Conservation (phyloP, 2,329 filamentous ascomycete species). For the Aspergillus sp. region DNA sequence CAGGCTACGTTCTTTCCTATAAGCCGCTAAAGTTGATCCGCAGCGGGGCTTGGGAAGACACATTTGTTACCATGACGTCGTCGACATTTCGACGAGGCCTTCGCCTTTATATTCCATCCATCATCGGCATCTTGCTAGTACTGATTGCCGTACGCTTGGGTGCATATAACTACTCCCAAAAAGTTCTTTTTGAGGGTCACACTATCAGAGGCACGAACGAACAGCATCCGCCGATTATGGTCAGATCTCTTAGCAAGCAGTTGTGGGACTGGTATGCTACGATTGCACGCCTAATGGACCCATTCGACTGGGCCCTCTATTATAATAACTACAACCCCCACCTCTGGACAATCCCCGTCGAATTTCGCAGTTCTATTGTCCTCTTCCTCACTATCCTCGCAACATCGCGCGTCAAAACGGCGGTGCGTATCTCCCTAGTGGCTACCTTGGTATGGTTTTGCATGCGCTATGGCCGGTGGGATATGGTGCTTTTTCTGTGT, state of each 20-base stretch:
- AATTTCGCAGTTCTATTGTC: slow-evolving; percentile 46
- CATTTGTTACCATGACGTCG: slow-evolving; percentile 41
- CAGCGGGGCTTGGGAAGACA: slow-evolving; percentile 37
- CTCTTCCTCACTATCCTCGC: slow-evolving; percentile 44
- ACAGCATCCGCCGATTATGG: slow-evolving; percentile 43
- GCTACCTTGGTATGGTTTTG: slow-evolving; percentile 38
- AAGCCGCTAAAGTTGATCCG: slow-evolving; percentile 42
- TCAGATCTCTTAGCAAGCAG: slow-evolving; percentile 30
- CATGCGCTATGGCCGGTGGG: slow-evolving; percentile 45
- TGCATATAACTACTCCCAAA: slow-evolving; percentile 39
- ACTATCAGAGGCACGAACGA: slow-evolving; percentile 43
- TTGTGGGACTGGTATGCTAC: slow-evolving; percentile 39
- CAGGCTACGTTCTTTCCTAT: slow-evolving; percentile 49
- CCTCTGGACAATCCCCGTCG: slow-evolving; percentile 48
- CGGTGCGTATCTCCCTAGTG: slow-evolving; percentile 36
- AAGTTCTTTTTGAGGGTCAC: slow-evolving; percentile 35
- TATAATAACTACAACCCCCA: slow-evolving; percentile 48
- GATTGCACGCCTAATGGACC: slow-evolving; percentile 35
- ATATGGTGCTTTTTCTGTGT: slow-evolving; percentile 42
- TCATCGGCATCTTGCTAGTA: slow-evolving; percentile 41
- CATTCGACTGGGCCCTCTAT: slow-evolving; percentile 39
- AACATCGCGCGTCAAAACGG: slow-evolving; percentile 36
- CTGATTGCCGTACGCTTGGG: slow-evolving; percentile 45
- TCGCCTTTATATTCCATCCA: slow-evolving; percentile 44
- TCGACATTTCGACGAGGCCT: slow-evolving; percentile 46